phyloP scores from a whole-genome alignment of 2,329 filamentous ascomycete genomes.

The Aureobasidium sp. region DNA sequence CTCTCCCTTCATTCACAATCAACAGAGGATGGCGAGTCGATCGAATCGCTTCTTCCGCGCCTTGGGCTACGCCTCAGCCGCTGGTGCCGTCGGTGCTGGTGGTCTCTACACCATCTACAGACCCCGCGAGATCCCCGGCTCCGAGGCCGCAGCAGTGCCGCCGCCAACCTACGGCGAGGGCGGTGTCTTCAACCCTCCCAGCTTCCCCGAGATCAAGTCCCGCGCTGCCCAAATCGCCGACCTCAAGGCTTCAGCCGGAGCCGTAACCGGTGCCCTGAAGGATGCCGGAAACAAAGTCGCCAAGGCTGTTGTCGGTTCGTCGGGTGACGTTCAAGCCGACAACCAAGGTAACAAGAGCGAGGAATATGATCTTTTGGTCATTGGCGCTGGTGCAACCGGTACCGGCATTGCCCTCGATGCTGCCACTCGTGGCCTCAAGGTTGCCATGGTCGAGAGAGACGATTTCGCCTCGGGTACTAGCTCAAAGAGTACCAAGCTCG shows the following conservation, averaged over 20 bases:
- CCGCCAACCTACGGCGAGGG: conserved; percentile 62
- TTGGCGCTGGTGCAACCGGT: conserved; percentile 72
- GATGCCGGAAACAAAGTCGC: conserved; percentile 37
- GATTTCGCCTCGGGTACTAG: conserved; percentile 76
- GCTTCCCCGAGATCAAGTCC: conserved; percentile 53
- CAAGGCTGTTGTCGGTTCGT: conserved; percentile 24
- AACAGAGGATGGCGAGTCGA: conserved; percentile 11
- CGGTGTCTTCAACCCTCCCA: conserved; percentile 57
- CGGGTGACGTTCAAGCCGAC: conserved; percentile 19
- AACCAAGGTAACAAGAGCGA: conserved; percentile 29
- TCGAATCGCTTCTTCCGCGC: conserved; percentile 39
- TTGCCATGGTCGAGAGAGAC: conserved; percentile 73
- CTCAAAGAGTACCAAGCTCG: conserved; percentile 80
- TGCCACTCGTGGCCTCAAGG: conserved; percentile 67
- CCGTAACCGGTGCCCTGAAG: conserved; percentile 24
- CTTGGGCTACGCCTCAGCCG: conserved; percentile 50
- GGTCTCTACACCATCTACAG: conserved; percentile 57
- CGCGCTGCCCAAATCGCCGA: conserved; percentile 57
- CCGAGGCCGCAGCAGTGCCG: conserved; percentile 58
- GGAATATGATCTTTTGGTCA: conserved; percentile 67
- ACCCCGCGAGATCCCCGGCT: conserved; percentile 63
- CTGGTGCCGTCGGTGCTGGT: conserved; percentile 44
- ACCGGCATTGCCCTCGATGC: conserved; percentile 75
- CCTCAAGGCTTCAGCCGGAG: conserved; percentile 45
- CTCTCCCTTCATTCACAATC: background rate